phyloP scores from a whole-genome alignment of 345 rosid genomes.

The Angophora floribunda region DNA sequence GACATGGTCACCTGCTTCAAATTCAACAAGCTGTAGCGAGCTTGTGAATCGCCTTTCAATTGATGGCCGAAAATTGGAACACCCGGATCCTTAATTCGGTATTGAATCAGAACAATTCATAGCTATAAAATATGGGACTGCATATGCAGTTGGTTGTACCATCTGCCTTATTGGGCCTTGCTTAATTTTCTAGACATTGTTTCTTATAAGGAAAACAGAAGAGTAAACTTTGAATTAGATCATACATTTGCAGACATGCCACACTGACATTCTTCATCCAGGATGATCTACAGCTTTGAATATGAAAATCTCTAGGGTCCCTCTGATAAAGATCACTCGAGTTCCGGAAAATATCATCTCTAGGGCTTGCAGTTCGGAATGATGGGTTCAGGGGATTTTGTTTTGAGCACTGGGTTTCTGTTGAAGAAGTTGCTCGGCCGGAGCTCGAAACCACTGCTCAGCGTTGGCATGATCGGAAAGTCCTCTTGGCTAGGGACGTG shows the following conservation, averaged over 20 bases:
- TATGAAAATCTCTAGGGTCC: not conserved
- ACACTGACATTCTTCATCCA: not conserved
- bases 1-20: constrained; percentile 59
- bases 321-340: not conserved
- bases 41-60: constrained; percentile 38
- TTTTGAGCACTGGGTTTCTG: constrained; percentile 48
- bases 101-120: constrained; percentile 2
- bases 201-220: not conserved
- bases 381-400: constrained; percentile 5
- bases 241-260: not conserved
- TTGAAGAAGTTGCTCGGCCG: constrained; percentile 64
- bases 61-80: constrained; percentile 23
- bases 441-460: constrained; percentile 47
- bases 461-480: constrained; percentile 67
- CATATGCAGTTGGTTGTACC: not conserved
- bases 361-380: not conserved
- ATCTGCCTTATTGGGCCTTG: not conserved
- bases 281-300: not conserved
- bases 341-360: not conserved
- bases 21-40: constrained; percentile 40
- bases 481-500: constrained; percentile 76
- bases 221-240: not conserved
- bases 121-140: not conserved
- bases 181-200: not conserved
- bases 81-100: constrained; percentile 24